Evolutionary conservation across 495 filamentous ascomycete genomes (phyloP).

Genomic region (Jackrogersella multiformis): DNA sequence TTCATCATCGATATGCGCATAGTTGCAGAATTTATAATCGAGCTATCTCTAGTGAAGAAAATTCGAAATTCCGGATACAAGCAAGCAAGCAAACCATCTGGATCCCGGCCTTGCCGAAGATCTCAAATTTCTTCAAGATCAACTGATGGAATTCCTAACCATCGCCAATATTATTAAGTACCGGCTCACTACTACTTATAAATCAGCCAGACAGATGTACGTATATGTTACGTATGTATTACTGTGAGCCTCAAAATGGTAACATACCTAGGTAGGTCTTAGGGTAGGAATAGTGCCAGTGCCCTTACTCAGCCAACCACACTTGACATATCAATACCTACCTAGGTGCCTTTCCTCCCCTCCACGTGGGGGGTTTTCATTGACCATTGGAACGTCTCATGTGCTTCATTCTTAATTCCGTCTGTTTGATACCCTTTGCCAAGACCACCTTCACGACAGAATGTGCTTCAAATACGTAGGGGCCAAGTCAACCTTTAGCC

Average conservation of each 20-base stretch:
- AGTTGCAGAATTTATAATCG: too few relatives aligned
- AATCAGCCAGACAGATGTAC: background rate
- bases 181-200: background rate
- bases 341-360: too few relatives aligned
- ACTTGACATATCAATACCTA: slow-evolving; percentile 9
- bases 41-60: too few relatives aligned
- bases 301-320: slow-evolving; percentile 39
- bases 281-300: slow-evolving; percentile 11
- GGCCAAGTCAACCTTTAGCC: background rate
- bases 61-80: too few relatives aligned
- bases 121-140: background rate
- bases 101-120: background rate
- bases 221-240: slow-evolving; percentile 1
- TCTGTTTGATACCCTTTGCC: slow-evolving; percentile 31
- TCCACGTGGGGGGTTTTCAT: slow-evolving; percentile 39
- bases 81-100: background rate
- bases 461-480: slow-evolving; percentile 31
- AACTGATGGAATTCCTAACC: background rate
- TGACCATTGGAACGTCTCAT: slow-evolving; percentile 5
- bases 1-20: too few relatives aligned
- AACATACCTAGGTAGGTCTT: slow-evolving; percentile 20
- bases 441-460: slow-evolving; percentile 27
- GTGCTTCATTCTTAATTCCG: background rate
- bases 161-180: slow-evolving; percentile 16
- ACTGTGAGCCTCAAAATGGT: background rate